These are phyloP conservation scores for Aspergillus sp. DNA, from an alignment of 2,329 filamentous ascomycete species.

Conservation along the genomic window DNA sequence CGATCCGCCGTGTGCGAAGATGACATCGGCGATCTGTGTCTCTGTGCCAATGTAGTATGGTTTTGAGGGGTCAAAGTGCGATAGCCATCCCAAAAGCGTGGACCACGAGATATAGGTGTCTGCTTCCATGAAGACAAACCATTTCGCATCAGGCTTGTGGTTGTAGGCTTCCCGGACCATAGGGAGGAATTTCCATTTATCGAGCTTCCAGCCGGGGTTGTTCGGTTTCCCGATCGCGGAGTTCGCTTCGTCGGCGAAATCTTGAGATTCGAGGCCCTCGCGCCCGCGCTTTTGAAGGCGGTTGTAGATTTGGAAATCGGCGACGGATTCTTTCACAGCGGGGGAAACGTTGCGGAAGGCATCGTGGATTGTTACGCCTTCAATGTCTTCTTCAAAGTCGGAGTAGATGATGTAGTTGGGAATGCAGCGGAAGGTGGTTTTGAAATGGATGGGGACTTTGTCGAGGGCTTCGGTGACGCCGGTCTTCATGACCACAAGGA, in stretches of 20 bases:
- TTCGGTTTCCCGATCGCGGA: slow-evolving; percentile 49
- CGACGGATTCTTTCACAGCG: slow-evolving; percentile 43
- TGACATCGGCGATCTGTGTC: slow-evolving; percentile 54
- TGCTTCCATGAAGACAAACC: slow-evolving; percentile 64
- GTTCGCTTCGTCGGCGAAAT: slow-evolving; percentile 44
- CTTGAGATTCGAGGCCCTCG: slow-evolving; percentile 44
- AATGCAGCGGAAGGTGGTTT: slow-evolving; percentile 60
- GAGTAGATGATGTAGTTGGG: slow-evolving; percentile 63
- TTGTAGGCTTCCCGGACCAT: slow-evolving; percentile 56
- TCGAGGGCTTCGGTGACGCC: slow-evolving; percentile 61
- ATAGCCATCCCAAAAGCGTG: slow-evolving; percentile 59
- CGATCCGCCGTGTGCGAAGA: slow-evolving; percentile 59
- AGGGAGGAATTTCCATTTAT: slow-evolving; percentile 64
- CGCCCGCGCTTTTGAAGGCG: slow-evolving; percentile 50
- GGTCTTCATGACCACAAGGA: slow-evolving; percentile 63
- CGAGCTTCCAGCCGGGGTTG: slow-evolving; percentile 56
- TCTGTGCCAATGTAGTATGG: slow-evolving; percentile 60
- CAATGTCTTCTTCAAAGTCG: slow-evolving; percentile 59
- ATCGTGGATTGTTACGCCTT: slow-evolving; percentile 56
- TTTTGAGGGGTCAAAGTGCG: slow-evolving; percentile 52
- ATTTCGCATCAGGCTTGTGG: slow-evolving; percentile 54
- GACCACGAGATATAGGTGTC: slow-evolving; percentile 62
- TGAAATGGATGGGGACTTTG: slow-evolving; percentile 60
- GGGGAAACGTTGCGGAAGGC: slow-evolving; percentile 52
- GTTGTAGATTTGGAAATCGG: slow-evolving; percentile 59